phyloP scores from a whole-genome alignment of 768 basidiomycete genomes.

The Boletus eberwhitei region DNA sequence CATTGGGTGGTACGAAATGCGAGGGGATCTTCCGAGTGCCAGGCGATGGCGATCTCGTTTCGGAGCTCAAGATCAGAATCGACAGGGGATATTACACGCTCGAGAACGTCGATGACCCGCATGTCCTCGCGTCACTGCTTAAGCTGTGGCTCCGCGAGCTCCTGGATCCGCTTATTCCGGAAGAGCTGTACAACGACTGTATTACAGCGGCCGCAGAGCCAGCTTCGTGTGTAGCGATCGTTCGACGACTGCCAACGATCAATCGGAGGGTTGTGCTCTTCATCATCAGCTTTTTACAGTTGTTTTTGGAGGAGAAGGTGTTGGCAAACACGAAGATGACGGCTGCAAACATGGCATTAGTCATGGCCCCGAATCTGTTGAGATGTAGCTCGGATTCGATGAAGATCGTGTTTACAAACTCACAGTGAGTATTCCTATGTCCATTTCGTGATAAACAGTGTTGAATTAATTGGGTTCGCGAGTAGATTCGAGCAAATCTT shows the following conservation, averaged over 20 bases:
- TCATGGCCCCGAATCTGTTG: slow-evolving; percentile 89
- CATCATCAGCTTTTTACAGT: slow-evolving; percentile 85
- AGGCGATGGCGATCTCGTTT: slow-evolving; percentile 85
- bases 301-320: slow-evolving; percentile 78
- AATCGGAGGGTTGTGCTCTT: slow-evolving; percentile 86
- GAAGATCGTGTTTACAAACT: slow-evolving; percentile 86
- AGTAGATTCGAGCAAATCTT: slow-evolving; percentile 83
- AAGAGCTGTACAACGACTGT: slow-evolving; percentile 90
- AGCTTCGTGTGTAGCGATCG: slow-evolving; percentile 66
- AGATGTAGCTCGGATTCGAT: slow-evolving; percentile 87
- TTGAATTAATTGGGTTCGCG: slow-evolving; percentile 6
- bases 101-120: slow-evolving; percentile 86
- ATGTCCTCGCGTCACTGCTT: slow-evolving; percentile 83
- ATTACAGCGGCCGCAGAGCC: slow-evolving; percentile 66
- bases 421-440: slow-evolving; percentile 62
- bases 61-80: slow-evolving; percentile 84
- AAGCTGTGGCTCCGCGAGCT: slow-evolving; percentile 95
- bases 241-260: slow-evolving; percentile 76
- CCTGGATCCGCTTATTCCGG: slow-evolving; percentile 86
- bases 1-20: slow-evolving; percentile 75
- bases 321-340: slow-evolving; percentile 85
- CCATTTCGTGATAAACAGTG: slow-evolving; percentile 1
- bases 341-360: slow-evolving; percentile 78
- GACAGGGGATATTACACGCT: slow-evolving; percentile 89
- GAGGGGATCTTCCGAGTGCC: slow-evolving; percentile 95